phyloP scores from a whole-genome alignment of 2,329 filamentous ascomycete species.

The Apiospora saccharicola region DNA sequence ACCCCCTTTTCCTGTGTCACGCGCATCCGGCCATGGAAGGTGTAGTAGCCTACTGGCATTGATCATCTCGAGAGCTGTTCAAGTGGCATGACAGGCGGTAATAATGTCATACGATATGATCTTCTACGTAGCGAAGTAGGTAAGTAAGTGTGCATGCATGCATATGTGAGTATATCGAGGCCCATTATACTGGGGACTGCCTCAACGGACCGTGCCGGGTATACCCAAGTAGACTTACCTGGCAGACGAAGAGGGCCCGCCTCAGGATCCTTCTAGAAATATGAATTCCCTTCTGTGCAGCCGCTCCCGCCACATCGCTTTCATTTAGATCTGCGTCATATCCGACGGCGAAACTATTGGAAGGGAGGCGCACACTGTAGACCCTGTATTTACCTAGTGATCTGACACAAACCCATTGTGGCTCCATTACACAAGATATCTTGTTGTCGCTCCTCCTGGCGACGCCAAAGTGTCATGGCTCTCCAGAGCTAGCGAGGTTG shows the following conservation, averaged over 20 bases:
- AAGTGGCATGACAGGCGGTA: neutral
- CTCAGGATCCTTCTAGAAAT: neutral
- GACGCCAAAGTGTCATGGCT: neutral
- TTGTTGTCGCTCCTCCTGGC: neutral
- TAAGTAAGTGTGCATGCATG: neutral
- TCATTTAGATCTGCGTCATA: constrained; percentile 3
- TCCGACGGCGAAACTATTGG: neutral
- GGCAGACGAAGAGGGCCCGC: neutral
- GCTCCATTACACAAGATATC: neutral
- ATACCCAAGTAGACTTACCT: neutral
- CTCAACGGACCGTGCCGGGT: neutral
- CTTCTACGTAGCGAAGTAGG: too few relatives aligned
- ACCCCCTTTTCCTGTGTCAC: neutral
- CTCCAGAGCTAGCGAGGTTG: neutral
- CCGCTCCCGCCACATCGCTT: neutral
- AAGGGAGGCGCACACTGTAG: neutral
- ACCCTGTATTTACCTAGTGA: neutral
- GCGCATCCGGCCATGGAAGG: neutral
- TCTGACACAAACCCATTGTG: neutral
- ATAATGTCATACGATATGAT: neutral
- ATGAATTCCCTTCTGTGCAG: neutral
- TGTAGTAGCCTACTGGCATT: neutral
- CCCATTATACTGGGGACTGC: neutral
- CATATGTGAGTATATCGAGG: neutral
- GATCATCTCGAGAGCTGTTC: neutral